Evolutionary conservation across 495 filamentous ascomycete genomes (phyloP), one percentile per base, ranked within the genome.

Genomic region (Podospora australis): DNA sequence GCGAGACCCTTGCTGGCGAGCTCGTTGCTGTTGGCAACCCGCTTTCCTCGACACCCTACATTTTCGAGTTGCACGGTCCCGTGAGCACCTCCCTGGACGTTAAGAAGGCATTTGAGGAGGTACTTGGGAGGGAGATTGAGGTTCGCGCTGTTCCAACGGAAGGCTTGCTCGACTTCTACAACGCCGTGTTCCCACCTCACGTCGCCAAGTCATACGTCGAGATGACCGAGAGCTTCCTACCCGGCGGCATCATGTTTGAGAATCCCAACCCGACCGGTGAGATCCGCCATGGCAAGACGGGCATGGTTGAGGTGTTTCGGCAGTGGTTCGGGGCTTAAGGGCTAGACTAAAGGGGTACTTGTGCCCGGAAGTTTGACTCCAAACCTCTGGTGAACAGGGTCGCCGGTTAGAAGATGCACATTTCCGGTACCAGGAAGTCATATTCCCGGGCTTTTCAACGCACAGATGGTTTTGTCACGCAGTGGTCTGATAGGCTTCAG

Each of bases 61-160:
- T 53, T 16, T 54, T 58, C 19, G 58, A 61, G 23, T 54, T 64
- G 6, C 40, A 49, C 14, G 50, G 49, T 2, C 58, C 53, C 20
- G 1, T 11, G 6, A 53, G 57, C 48, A 46, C 40, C 21, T 35
- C 58, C 8, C 6, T 36, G 0, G 58, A 61, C 36, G 55, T 56
- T 36, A 44, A 61, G n/a, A 34, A 46, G 20, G 52, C 50, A 11
- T 57, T 58, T 25, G 52, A 52, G 34, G 49, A 56, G 28, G 49
- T 44, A 2, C 3, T 32, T 1, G 55, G 55, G 1, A 59, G 46
- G 35, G 39, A 36, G 11, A 6, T 64, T 6, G 53, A 54, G 43
- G 22, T 64, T 14, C 39, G 45, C 10, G 20, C 41, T 3, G 24
- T 63, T 14, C 14, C n/a, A 5, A 57, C 49, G 52, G 57, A 51